Base-by-base conservation (phyloP, 106 monocot species). In the Acanthochlamys bracteata region DNA sequence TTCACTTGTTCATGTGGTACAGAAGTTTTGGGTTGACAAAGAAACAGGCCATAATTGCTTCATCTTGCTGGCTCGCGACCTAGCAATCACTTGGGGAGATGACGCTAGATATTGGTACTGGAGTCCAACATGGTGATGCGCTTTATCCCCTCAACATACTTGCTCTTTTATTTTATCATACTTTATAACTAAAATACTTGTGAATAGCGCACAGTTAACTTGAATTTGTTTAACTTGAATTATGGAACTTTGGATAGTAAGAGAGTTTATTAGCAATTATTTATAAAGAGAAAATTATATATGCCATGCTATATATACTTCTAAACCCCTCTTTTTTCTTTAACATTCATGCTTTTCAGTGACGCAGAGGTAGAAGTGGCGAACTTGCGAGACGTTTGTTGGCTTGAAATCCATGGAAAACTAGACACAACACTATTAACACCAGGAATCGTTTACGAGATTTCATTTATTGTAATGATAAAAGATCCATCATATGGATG, bases 401-500 rank as follows among this genome's bases (percentile, higher is more conserved):
- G 89, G 89, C 71, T 89, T 13, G 84, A 89, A 68, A 56, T 89
- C 12, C 78, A 76, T 49, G 84, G 81, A 10, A 79, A 46, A 25
- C 43, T 84, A 0, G 58, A 79, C 6, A 33, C 56, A 4, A 76
- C 74, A 12, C 24, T 58, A 42, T 76, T 89, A 7, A 84, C 81
- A 20, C 89, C 89, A 10, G 69, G 59, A 22, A 26, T 63, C 26
- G 62, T 13, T 10, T 89, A 89, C n/a, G 79, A 82, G 25, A 76
- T 79, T 8, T 59, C 63, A 16, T 84, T 84, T 17, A 11, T 79
- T 9, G 79, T 84, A 70, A 75, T 60, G 74, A 56, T 89, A 43
- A 62, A 57, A 9, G 66, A 79, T 27, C 24, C 24, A 1, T 54
- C 75, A 3, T 77, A 66, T 40, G 84, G 79, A 1, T 89, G 82